Percentiles rank a stretch among this genome's conserved stretches.
Conservation (phyloP, 2,329 filamentous ascomycete genomes). For the Metarhizium sp. region DNA sequence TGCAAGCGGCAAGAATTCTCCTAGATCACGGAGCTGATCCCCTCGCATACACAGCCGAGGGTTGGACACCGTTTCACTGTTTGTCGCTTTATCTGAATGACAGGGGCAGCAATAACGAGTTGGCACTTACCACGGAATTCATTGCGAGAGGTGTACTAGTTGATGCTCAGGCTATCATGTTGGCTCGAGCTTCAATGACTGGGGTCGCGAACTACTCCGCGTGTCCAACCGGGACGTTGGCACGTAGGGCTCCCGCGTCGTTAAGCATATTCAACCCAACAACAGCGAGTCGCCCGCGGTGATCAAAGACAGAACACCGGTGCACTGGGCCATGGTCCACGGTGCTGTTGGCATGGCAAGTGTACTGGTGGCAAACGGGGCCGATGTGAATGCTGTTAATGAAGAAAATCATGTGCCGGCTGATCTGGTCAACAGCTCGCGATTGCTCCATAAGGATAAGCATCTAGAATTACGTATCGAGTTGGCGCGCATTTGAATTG, state of each 20-base stretch:
- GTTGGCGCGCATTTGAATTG: not conserved
- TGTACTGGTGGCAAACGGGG: not conserved
- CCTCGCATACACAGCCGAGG: slow-evolving; percentile 11
- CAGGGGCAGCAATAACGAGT: not conserved
- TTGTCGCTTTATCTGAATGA: slow-evolving; percentile 8
- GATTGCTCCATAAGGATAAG: not conserved
- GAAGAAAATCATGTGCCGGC: not conserved
- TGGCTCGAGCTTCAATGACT: not conserved
- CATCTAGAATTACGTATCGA: not conserved
- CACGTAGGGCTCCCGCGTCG: slow-evolving; percentile 1
- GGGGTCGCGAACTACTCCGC: not conserved
- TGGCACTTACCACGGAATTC: slow-evolving; percentile 6
- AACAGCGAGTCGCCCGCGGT: not conserved
- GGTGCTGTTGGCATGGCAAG: slow-evolving; percentile 1
- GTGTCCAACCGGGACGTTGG: not conserved
- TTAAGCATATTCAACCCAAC: not conserved
- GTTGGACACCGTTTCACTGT: slow-evolving; percentile 17
- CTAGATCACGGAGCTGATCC: slow-evolving; percentile 15
- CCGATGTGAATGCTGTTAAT: not conserved
- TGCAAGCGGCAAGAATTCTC: slow-evolving; percentile 10
- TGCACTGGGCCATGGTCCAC: not conserved
- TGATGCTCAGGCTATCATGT: slow-evolving; percentile 6
- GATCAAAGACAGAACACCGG: not conserved
- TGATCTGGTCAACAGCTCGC: not conserved
- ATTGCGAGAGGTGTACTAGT: slow-evolving; percentile 5